Evolutionary conservation across 768 basidiomycete genomes (phyloP).

Genomic region (Lentinula lateritia): DNA sequence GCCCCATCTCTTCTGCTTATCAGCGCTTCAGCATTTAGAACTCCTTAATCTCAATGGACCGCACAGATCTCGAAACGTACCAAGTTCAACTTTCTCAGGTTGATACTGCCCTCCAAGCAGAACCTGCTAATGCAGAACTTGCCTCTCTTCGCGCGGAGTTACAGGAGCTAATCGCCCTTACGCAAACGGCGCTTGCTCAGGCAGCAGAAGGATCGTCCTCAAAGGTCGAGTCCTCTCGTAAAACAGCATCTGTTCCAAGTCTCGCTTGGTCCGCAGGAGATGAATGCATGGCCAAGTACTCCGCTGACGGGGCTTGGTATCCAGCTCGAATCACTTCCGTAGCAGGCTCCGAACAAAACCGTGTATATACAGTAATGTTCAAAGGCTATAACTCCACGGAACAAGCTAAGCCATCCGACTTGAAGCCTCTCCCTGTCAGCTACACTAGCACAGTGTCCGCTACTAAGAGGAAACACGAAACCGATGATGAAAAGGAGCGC

Average conservation of each 20-base stretch:
- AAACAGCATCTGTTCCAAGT: conserved; percentile 43
- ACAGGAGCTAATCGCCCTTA: conserved; percentile 77
- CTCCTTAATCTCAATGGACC: conserved; percentile 38
- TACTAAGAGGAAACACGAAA: conserved; percentile 73
- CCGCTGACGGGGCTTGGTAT: conserved; percentile 80
- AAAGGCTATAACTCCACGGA: conserved; percentile 91
- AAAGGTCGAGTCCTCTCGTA: conserved; percentile 53
- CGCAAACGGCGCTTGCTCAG: conserved; percentile 66
- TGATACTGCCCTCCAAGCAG: conserved; percentile 68
- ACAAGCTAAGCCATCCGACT: conserved; percentile 63
- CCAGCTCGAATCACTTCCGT: conserved; percentile 84
- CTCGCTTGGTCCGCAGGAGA: conserved; percentile 75
- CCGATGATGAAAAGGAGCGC: conserved; percentile 81
- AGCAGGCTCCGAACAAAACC: conserved; percentile 75
- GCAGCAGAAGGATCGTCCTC: conserved; percentile 60
- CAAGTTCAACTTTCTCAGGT: conserved; percentile 89
- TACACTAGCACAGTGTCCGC: conserved; percentile 39
- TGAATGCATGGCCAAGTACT: conserved; percentile 83
- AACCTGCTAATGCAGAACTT: conserved; percentile 72
- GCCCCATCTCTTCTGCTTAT: neutral
- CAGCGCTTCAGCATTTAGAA: conserved; percentile 1
- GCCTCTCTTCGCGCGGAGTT: conserved; percentile 70
- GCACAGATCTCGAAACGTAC: conserved; percentile 81
- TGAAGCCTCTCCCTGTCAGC: conserved; percentile 65
- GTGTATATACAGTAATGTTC: conserved; percentile 86